These are phyloP conservation scores for Brettanomyces anomalus DNA, from an alignment of 805 yeast species.

Conservation along the genomic window DNA sequence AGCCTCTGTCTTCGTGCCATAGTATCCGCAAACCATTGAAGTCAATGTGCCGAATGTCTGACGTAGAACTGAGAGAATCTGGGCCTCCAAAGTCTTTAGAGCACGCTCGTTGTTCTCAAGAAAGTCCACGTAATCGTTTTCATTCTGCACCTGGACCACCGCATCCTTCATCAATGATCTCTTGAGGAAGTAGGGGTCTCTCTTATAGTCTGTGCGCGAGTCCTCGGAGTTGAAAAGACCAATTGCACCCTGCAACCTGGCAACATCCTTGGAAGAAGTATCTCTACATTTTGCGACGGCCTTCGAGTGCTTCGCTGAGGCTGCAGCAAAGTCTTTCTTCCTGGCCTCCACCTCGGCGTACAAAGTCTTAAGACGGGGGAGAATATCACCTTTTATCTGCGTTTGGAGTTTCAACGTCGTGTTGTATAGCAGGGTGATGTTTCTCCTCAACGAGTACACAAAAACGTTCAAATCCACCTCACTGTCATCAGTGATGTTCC, in stretches of 20 bases:
- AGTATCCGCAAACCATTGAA: conserved; percentile 22
- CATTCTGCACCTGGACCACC: conserved; percentile 33
- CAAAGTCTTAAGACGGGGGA: conserved; percentile 36
- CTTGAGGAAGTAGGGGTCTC: conserved; percentile 39
- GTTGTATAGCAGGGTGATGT: conserved; percentile 24
- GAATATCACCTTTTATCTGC: conserved; percentile 26
- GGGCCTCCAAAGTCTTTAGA: conserved; percentile 33
- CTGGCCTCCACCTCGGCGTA: conserved; percentile 32
- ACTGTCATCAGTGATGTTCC: not conserved
- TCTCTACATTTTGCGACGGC: conserved; percentile 29
- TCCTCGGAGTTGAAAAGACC: conserved; percentile 11
- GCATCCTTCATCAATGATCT: conserved; percentile 29
- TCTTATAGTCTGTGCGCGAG: conserved; percentile 25
- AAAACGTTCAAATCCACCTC: conserved; percentile 20
- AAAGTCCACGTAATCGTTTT: conserved; percentile 37
- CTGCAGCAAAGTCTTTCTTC: conserved; percentile 29
- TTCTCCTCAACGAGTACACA: conserved; percentile 17
- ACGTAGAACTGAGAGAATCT: conserved; percentile 32
- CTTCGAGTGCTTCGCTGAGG: conserved; percentile 30
- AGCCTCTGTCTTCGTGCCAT: conserved; percentile 20
- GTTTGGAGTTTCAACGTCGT: conserved; percentile 31
- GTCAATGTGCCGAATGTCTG: conserved; percentile 26
- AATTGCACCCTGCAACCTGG: conserved; percentile 16
- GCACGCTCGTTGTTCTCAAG: conserved; percentile 32
- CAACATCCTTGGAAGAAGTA: conserved; percentile 23